Percentiles rank a stretch among this genome's conserved stretches.
Conservation (phyloP, 441 rosid species). For the Aleurites moluccanus region DNA sequence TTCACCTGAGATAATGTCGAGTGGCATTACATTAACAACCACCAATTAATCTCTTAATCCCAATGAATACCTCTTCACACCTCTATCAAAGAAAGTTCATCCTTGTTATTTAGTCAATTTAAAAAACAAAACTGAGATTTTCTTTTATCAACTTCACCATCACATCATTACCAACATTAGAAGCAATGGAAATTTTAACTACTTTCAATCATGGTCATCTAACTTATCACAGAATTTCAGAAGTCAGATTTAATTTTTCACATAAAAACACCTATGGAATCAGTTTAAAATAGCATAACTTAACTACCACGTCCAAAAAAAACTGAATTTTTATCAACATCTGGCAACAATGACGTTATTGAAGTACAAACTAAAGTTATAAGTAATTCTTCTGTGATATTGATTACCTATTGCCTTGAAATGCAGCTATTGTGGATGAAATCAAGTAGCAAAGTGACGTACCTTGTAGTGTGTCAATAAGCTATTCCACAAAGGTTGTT, state of each 20-base stretch:
- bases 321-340: not conserved
- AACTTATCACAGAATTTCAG: not conserved
- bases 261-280: not conserved
- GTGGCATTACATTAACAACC: too few species aligned
- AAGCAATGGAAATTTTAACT: not conserved
- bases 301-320: not conserved
- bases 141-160: not conserved
- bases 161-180: not conserved
- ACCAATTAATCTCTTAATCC: too few species aligned
- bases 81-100: not conserved
- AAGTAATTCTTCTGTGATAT: not conserved
- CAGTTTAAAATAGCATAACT: not conserved
- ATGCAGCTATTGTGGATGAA: not conserved
- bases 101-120: not conserved
- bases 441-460: slow-evolving; percentile 5
- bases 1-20: too few species aligned
- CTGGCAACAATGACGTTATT: not conserved
- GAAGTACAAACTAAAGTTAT: not conserved
- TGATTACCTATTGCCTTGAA: not conserved
- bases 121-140: not conserved
- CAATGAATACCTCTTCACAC: too few species aligned
- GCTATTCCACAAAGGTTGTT: slow-evolving; percentile 96
- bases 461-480: slow-evolving; percentile 98
- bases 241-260: not conserved
- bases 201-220: not conserved